phyloP scores from a whole-genome alignment of 2,329 filamentous ascomycete genomes.

The Ophiostoma quercus region DNA sequence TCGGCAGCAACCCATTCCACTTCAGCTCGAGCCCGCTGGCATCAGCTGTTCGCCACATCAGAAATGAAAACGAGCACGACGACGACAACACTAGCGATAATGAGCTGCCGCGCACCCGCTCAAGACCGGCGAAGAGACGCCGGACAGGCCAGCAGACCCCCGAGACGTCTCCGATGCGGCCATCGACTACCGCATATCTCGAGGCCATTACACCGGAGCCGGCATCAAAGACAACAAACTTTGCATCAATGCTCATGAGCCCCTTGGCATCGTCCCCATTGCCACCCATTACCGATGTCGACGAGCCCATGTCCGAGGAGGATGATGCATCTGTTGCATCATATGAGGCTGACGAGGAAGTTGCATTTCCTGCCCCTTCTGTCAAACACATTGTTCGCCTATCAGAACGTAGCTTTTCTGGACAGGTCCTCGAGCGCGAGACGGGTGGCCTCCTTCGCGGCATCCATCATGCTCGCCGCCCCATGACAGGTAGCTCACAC shows the following conservation, averaged over 20 bases:
- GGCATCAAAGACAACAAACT: constrained; percentile 6
- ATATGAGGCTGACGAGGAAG: constrained; percentile 33
- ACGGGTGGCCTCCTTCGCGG: constrained; percentile 34
- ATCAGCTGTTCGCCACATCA: constrained; percentile 24
- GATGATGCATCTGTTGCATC: constrained; percentile 30
- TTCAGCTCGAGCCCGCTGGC: constrained; percentile 35
- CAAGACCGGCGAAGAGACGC: constrained; percentile 36
- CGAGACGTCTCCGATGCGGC: constrained; percentile 36
- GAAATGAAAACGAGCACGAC: constrained; percentile 29
- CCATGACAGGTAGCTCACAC: constrained; percentile 31
- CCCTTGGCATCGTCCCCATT: constrained; percentile 37
- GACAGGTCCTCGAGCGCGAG: constrained; percentile 40
- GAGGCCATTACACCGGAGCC: constrained; percentile 21
- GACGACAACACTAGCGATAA: constrained; percentile 30
- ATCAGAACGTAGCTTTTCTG: constrained; percentile 36
- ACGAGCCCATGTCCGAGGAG: constrained; percentile 32
- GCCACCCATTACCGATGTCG: constrained; percentile 30
- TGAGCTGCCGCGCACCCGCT: constrained; percentile 11
- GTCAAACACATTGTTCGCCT: constrained; percentile 26
- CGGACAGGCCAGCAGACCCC: constrained; percentile 39
- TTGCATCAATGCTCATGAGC: constrained; percentile 34
- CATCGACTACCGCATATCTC: constrained; percentile 26
- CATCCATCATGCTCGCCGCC: constrained; percentile 35
- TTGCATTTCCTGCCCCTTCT: constrained; percentile 17
- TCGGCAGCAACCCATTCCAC: constrained; percentile 8